These are phyloP conservation scores for Vigna mungo DNA, from an alignment of 306 rosid genomes.

Conservation along the genomic window DNA sequence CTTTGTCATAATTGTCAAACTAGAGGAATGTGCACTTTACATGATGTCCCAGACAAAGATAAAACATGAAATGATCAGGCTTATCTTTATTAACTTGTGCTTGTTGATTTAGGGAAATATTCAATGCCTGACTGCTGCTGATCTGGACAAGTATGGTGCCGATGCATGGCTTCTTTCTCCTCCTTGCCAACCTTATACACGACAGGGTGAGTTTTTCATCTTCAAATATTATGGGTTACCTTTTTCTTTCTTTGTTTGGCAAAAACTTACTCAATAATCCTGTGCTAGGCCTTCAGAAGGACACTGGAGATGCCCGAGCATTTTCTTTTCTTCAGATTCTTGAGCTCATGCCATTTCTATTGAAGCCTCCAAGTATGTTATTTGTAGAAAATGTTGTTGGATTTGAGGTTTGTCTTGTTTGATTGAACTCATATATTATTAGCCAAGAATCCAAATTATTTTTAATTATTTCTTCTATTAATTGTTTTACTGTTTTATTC, in stretches of 20 bases:
- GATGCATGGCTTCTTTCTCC: conserved; percentile 97
- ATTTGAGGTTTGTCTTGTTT: conserved; percentile 75
- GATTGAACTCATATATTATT: conserved; percentile 20
- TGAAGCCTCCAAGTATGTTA: conserved; percentile 74
- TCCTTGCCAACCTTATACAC: conserved; percentile 98
- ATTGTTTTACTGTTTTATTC: not conserved
- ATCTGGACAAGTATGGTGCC: conserved; percentile 72
- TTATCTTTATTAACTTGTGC: conserved; percentile 7
- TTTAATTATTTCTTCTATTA: conserved; percentile 17
- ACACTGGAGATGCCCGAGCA: conserved; percentile 90
- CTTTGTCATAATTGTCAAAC: conserved; percentile 15
- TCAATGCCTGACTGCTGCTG: conserved; percentile 79
- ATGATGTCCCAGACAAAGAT: not conserved
- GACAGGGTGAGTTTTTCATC: conserved; percentile 71
- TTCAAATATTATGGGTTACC: conserved; percentile 24
- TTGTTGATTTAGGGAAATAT: conserved; percentile 76
- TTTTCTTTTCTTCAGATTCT: conserved; percentile 94
- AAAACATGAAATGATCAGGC: conserved; percentile 1
- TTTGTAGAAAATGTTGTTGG: conserved; percentile 97
- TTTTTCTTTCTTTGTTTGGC: conserved; percentile 22
- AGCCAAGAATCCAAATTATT: conserved; percentile 21
- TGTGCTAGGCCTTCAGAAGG: conserved; percentile 87
- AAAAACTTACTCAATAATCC: conserved; percentile 43
- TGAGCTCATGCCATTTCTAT: conserved; percentile 71
- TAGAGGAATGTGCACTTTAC: conserved; percentile 9